Evolutionary conservation across 192 early-diverging fungal genomes (phyloP).

Genomic region (Backusella sp.): DNA sequence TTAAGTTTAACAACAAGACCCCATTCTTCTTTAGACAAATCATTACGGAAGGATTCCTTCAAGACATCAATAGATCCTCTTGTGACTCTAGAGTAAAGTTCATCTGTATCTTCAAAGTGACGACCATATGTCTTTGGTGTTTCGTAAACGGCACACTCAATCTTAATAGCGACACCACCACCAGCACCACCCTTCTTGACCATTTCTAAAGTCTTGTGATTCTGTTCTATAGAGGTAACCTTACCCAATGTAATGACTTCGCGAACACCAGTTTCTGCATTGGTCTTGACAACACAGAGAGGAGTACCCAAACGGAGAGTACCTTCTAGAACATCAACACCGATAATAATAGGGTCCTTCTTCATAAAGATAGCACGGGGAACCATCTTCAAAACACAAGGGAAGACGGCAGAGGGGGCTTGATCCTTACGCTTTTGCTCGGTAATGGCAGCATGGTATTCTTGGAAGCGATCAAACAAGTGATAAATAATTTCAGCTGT

Average conservation of each 20-base stretch:
- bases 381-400: conserved; percentile 88
- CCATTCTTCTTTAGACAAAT: conserved; percentile 91
- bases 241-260: conserved; percentile 80
- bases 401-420: conserved; percentile 92
- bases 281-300: conserved; percentile 79
- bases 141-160: conserved; percentile 83
- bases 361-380: conserved; percentile 92
- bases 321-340: conserved; percentile 94
- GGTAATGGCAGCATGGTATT: conserved; percentile 69
- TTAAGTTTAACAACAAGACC: conserved; percentile 77
- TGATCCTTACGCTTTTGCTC: conserved; percentile 89
- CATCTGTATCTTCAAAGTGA: conserved; percentile 85
- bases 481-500: conserved; percentile 99
- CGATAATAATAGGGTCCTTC: conserved; percentile 91
- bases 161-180: conserved; percentile 87
- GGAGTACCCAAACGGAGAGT: conserved; percentile 87
- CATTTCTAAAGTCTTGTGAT: conserved; percentile 80
- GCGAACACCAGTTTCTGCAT: conserved; percentile 69
- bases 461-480: conserved; percentile 92
- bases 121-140: conserved; percentile 89
- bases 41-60: conserved; percentile 92
- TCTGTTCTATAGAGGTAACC: conserved; percentile 89
- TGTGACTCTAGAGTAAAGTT: conserved; percentile 79
- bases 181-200: conserved; percentile 81
- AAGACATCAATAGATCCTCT: conserved; percentile 91